Evolutionary conservation across 495 filamentous ascomycete species (phyloP).

Genomic region (Copromyces sp.): DNA sequence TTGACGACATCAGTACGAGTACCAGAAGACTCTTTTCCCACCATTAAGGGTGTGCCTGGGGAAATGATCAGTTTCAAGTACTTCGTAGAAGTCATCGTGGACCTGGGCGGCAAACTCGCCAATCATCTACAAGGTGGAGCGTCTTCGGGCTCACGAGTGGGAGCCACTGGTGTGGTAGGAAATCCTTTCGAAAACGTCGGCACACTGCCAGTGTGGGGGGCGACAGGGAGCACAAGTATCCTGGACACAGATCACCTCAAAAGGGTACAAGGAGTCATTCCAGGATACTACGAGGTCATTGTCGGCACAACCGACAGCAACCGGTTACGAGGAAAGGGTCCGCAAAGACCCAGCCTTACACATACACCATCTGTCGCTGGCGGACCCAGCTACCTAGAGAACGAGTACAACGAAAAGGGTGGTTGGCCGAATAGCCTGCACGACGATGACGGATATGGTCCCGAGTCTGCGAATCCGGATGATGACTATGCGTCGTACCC

Average conservation of each 20-base stretch:
- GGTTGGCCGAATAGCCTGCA: conserved; percentile 1
- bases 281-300: conserved; percentile 70
- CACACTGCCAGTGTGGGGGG: conserved; percentile 43
- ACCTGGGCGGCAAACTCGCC: conserved; percentile 77
- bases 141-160: conserved; percentile 19
- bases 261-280: conserved; percentile 79
- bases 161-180: conserved; percentile 2
- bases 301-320: conserved; percentile 80
- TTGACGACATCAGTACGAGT: conserved; percentile 74
- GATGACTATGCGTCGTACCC: conserved; percentile 18
- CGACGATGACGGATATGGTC: conserved; percentile 9
- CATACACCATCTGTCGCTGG: conserved; percentile 8
- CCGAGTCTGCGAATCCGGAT: conserved; percentile 6
- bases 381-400: not conserved
- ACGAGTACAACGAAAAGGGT: conserved; percentile 11
- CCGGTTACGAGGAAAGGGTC: conserved; percentile 45
- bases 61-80: conserved; percentile 92
- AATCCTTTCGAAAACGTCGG: conserved; percentile 23
- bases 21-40: conserved; percentile 86
- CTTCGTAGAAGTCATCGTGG: conserved; percentile 82
- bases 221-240: conserved; percentile 46
- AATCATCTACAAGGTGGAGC: conserved; percentile 39
- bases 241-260: conserved; percentile 83
- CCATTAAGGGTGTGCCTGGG: conserved; percentile 79
- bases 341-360: conserved; percentile 20